These are phyloP conservation scores for Suillus subluteus DNA, from an alignment of 768 basidiomycete species.

Conservation along the genomic window DNA sequence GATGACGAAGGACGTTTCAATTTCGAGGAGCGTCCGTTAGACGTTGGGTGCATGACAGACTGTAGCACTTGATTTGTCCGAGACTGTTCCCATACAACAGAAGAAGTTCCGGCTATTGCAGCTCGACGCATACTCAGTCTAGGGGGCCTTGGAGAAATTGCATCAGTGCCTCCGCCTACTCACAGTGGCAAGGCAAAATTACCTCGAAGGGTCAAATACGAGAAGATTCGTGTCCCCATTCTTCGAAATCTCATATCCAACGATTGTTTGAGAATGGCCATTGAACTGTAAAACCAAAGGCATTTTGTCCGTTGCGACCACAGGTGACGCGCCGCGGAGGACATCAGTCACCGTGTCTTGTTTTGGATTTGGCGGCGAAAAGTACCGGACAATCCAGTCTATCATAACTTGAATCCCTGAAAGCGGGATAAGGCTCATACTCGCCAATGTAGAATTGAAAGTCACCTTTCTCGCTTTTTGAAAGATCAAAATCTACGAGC, in stretches of 20 bases:
- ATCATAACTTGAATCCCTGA: constrained; percentile 53
- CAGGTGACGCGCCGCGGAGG: constrained; percentile 52
- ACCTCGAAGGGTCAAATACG: constrained; percentile 80
- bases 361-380: constrained; percentile 40
- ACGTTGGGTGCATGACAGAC: constrained; percentile 15
- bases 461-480: constrained; percentile 47
- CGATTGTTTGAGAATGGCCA: constrained; percentile 86
- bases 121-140: constrained; percentile 22
- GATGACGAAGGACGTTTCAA: constrained; percentile 29
- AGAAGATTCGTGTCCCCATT: constrained; percentile 65
- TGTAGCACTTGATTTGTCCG: constrained; percentile 15
- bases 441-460: neutral
- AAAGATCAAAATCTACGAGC: constrained; percentile 68
- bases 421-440: constrained; percentile 5
- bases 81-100: constrained; percentile 17
- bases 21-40: constrained; percentile 9
- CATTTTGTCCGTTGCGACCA: constrained; percentile 65
- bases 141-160: neutral
- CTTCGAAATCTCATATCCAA: constrained; percentile 78
- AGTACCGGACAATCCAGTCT: constrained; percentile 81
- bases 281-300: constrained; percentile 83
- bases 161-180: neutral
- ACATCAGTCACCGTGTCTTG: constrained; percentile 52
- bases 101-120: constrained; percentile 19
- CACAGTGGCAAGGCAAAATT: constrained; percentile 20